Evolutionary conservation across 768 basidiomycete genomes (phyloP), one percentile per base, ranked within the genome.

Genomic region (Amanita subjunquillea): DNA sequence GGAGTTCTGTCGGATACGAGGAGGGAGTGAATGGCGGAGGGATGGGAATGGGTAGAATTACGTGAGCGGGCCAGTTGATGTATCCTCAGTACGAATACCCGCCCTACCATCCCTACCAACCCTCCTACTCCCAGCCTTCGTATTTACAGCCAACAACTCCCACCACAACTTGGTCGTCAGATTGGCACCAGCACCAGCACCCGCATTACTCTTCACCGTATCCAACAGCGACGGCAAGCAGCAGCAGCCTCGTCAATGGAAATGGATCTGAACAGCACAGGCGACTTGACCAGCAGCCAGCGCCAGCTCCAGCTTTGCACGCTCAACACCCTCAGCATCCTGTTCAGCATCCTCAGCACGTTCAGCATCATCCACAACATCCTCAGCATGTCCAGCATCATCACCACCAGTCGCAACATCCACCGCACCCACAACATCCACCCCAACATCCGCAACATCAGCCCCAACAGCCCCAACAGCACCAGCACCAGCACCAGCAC

Each of bases 251-350:
- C 17, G 17, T 17, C 17, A 17, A 17, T 17, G 17, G 17, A 17
- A 17, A 17, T 17, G 17, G 17, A 17, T 17, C 17, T 17, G 51
- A 51, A n/a, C 43, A 41, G 8, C 20, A 29, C 15, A 51, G 50
- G 27, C 15, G 41, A 29, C 32, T 45, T 36, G 37, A 43, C 32
- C 60, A 58, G 40, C 49, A 57, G 48, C 58, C 58, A 4, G 57
- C 58, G 25, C 63, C 60, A 22, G 56, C 61, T 20, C 58, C 17
- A 17, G 17, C 17, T 17, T 17, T 60, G 23, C 56, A 58, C 23
- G 67, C 67, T 55, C 54, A 62, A 23, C 56, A 58, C 34, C 58
- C 57, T 10, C 60, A 58, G 15, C 54, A 53, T 55, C 55, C 62
- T 23, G 53, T 56, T 38, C 54, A 53, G 22, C 58, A 60, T n/a